A percentile compares a stretch with the other conserved stretches of the same genome.
Evolutionary conservation across 768 basidiomycete species (phyloP).

Genomic region (Dacryopinax primogenitus): DNA sequence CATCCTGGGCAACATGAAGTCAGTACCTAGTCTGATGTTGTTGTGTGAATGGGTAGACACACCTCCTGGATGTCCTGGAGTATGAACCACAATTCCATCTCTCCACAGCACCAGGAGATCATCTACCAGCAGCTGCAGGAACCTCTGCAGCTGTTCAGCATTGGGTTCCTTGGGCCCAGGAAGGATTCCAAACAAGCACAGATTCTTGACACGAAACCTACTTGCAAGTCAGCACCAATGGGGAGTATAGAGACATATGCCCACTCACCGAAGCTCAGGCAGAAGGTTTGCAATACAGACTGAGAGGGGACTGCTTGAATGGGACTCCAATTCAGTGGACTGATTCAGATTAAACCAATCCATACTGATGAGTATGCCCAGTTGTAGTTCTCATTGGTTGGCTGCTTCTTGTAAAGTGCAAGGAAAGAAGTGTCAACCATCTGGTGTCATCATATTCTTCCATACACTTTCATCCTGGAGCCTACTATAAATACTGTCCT

Average conservation of each 20-base stretch:
- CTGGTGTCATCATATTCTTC: conserved; percentile 19
- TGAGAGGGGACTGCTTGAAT: conserved; percentile 28
- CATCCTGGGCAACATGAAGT: conserved; percentile 8
- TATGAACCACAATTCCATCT: conserved; percentile 21
- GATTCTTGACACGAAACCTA: conserved; percentile 23
- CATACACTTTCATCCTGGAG: conserved; percentile 26
- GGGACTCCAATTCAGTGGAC: conserved; percentile 24
- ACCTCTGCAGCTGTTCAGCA: conserved; percentile 23
- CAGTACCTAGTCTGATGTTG: neutral
- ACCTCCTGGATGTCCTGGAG: conserved; percentile 22
- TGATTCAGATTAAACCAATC: conserved; percentile 7
- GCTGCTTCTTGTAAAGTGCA: conserved; percentile 22
- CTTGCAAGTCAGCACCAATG: neutral
- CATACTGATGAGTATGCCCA: neutral
- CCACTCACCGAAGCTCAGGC: conserved; percentile 20
- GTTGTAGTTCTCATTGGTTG: conserved; percentile 19
- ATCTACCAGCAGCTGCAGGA: conserved; percentile 22
- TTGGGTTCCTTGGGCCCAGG: conserved; percentile 25
- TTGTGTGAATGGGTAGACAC: neutral
- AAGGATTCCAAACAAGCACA: conserved; percentile 21
- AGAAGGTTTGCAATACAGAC: conserved; percentile 27
- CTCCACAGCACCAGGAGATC: conserved; percentile 22
- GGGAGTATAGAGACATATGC: neutral
- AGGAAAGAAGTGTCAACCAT: conserved; percentile 25
- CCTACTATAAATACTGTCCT: conserved; percentile 18